Base-by-base conservation (phyloP, 768 basidiomycete species). In the Tephrocybe rancida region DNA sequence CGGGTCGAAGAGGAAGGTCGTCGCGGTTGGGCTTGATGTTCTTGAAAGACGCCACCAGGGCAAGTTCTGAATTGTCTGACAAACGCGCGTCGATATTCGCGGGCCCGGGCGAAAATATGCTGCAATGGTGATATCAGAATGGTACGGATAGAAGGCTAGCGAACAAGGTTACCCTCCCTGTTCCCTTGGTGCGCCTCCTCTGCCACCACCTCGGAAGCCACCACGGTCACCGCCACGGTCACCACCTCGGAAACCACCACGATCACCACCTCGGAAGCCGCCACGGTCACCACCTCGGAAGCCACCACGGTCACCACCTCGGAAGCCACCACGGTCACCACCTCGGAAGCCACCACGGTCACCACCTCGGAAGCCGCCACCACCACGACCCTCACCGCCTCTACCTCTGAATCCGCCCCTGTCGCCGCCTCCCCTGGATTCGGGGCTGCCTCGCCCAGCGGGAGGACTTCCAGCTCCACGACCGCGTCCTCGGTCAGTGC, bases 1-100 rank as follows among this genome's bases (percentile, higher is more conserved):
- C 82, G 6, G 84, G 83, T 19, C 86, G 78, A 9, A 83, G 57
- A 14, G 86, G 86, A 37, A 92, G 66, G 13, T 80, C 73, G 35
- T 70, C 67, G 6, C 62, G 56, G 19, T 67, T 65, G 14, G 76
- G 30, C 7, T 53, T 65, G 45, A 78, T 59, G 3, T 55, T 51
- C 25, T 67, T 67, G 55, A 78, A 72, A 0, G 72, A 62, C 6
- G 62, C 51, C 3, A 85, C 64, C 25, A 85, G 67, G 2, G 66
- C 67, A 9, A 79, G 65, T 41, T 80, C 71, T 3, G 74, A 74
- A 21, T 67, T 66, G 52, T 78, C 73, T 5, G 63, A 52, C 1
- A 84, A 61, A 18, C 81, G 78, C 3, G 67, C 51, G 55, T 82
- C 80, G 30, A 82, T 63, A 18, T 54, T 65, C 4, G 75, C 74